A percentile compares a stretch with the other conserved stretches of the same genome.
These are phyloP conservation scores for Phytophthora palmivora DNA, from an alignment of 352 stramenopile species.

Conservation along the genomic window DNA sequence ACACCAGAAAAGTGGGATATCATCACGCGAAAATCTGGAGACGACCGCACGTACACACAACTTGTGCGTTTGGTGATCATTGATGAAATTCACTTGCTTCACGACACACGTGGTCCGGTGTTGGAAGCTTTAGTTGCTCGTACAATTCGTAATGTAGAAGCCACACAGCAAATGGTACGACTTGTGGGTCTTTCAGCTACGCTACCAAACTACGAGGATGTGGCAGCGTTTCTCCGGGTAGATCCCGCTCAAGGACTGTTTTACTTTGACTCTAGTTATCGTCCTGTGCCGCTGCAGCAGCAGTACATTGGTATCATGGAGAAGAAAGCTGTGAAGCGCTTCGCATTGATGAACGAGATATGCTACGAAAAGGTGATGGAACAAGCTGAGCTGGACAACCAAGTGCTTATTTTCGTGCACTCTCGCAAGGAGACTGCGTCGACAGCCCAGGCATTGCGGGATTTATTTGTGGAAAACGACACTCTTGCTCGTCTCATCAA, in stretches of 20 bases:
- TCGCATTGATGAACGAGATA: conserved; percentile 99
- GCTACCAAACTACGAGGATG: conserved; percentile 99
- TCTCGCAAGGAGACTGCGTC: conserved; percentile 98
- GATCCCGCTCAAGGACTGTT: conserved; percentile 98
- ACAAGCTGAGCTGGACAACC: conserved; percentile 95
- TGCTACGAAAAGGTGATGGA: conserved; percentile 99
- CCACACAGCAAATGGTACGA: conserved; percentile 96
- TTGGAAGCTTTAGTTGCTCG: conserved; percentile 98
- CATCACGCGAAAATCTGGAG: conserved; percentile 98
- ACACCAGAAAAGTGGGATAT: conserved; percentile 99
- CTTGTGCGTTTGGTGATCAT: conserved; percentile 99
- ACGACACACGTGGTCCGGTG: conserved; percentile 98
- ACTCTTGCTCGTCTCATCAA: conserved; percentile 94
- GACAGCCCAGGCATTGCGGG: conserved; percentile 96
- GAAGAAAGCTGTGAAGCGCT: conserved; percentile 99
- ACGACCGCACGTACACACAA: conserved; percentile 97
- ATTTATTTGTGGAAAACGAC: conserved; percentile 96
- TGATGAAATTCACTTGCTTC: conserved; percentile 99
- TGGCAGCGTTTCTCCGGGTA: conserved; percentile 98
- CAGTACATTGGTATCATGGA: conserved; percentile 99
- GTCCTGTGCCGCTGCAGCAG: conserved; percentile 98
- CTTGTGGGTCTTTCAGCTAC: conserved; percentile 98
- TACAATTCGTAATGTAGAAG: conserved; percentile 98
- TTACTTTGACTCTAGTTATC: conserved; percentile 99
- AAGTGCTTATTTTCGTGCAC: conserved; percentile 99